A percentile compares a stretch with the other conserved stretches of the same genome.
phyloP scores from a whole-genome alignment of 1,284 basidiomycete species.

The Ceratobasidium sp. region DNA sequence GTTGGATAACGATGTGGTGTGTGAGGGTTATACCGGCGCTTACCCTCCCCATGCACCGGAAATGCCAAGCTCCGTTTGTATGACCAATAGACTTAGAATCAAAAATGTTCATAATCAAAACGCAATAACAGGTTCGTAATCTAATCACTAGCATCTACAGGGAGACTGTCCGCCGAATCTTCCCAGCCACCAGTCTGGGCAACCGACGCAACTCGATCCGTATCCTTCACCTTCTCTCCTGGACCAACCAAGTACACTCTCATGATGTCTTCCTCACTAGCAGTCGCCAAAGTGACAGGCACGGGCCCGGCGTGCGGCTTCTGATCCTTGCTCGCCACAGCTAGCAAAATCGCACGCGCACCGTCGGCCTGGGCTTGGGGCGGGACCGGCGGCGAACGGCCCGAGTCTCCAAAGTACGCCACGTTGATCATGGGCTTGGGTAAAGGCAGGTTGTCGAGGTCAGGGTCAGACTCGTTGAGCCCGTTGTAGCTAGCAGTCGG shows the following conservation, averaged over 20 bases:
- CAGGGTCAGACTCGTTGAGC: background rate
- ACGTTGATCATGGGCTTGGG: constrained; percentile 22
- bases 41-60: no score
- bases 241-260: background rate
- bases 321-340: background rate
- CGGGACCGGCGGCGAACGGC: constrained; percentile 19
- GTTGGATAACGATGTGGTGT: no score
- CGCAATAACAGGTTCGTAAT: background rate
- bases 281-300: background rate
- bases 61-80: no score
- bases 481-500: no score
- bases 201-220: background rate
- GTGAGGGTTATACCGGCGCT: no score
- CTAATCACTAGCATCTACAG: constrained; percentile 33
- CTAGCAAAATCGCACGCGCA: constrained; percentile 7
- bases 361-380: constrained; percentile 25
- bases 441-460: background rate
- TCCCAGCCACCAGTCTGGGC: background rate
- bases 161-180: background rate
- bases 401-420: constrained; percentile 30
- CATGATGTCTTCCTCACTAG: background rate
- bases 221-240: background rate
- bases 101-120: no score
- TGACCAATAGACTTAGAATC: no score
- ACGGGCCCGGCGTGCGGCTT: background rate